Percentiles rank a stretch among this genome's conserved stretches.
These are phyloP conservation scores for Echria macrotheca DNA, from an alignment of 495 filamentous ascomycete genomes.

Conservation along the genomic window DNA sequence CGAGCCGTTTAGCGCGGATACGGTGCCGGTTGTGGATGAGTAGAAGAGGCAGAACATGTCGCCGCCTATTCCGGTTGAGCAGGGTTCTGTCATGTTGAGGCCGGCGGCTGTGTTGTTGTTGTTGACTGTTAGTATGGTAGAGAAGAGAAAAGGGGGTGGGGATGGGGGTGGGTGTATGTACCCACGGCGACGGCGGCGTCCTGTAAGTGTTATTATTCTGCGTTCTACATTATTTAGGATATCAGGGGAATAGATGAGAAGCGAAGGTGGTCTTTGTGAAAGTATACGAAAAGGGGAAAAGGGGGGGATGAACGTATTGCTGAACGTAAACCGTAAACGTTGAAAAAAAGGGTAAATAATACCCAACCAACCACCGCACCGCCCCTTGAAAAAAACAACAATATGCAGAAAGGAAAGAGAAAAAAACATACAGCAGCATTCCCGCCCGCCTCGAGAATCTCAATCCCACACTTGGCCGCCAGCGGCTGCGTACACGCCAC, in stretches of 20 bases:
- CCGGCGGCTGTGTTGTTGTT: conserved; percentile 63
- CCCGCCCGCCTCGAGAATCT: conserved; percentile 76
- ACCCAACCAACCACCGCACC: no score
- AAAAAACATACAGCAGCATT: conserved; percentile 88
- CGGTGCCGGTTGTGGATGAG: conserved; percentile 70
- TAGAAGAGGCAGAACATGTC: conserved; percentile 98
- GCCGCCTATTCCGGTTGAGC: conserved; percentile 92
- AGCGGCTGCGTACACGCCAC: conserved; percentile 88
- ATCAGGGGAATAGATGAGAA: no score
- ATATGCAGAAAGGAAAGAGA: no score
- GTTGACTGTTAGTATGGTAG: neutral
- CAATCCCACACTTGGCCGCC: conserved; percentile 80
- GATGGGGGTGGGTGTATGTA: no score
- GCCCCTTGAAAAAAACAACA: no score
- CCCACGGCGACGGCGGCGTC: conserved; percentile 82
- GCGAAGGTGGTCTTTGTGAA: no score
- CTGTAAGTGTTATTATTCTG: conserved; percentile 33
- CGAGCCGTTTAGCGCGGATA: conserved; percentile 85
- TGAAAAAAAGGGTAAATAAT: conserved; percentile 10
- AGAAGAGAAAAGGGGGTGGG: no score
- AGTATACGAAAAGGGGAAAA: no score
- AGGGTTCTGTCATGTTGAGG: conserved; percentile 89
- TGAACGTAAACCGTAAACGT: conserved; percentile 11
- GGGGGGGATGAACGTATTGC: no score
- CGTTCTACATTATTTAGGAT: neutral